Conservation (phyloP, 257 asterid genomes). For the Solanum pimpinellifolium region DNA sequence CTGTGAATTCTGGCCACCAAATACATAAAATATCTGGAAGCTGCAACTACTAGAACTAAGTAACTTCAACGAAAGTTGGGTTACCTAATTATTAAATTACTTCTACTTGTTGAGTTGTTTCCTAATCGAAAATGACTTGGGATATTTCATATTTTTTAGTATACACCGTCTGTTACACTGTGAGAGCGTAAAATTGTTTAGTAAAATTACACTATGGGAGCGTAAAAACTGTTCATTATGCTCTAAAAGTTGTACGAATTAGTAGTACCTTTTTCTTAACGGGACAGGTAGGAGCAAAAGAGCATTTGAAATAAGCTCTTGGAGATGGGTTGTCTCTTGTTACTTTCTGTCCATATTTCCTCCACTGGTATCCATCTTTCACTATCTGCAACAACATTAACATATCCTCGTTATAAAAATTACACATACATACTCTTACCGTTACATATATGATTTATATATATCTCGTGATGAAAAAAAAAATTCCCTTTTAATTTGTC, state of each 20-base stretch:
- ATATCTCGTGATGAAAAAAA: too few relatives aligned
- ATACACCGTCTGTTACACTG: too few relatives aligned
- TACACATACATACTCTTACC: too few relatives aligned
- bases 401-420: too few relatives aligned
- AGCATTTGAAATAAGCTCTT: conserved; percentile 92
- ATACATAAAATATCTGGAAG: background rate
- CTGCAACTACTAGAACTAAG: background rate
- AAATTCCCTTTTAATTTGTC: too few relatives aligned
- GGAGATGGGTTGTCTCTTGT: conserved; percentile 92
- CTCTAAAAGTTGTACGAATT: background rate
- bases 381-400: conserved; percentile 37
- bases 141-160: too few relatives aligned
- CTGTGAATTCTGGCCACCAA: background rate
- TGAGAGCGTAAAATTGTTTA: background rate
- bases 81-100: background rate
- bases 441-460: too few relatives aligned
- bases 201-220: too few relatives aligned
- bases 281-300: conserved; percentile 87
- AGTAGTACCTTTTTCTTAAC: conserved; percentile 76
- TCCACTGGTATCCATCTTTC: conserved; percentile 91
- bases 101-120: background rate
- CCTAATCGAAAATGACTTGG: background rate
- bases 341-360: conserved; percentile 95
- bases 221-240: background rate
- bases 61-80: background rate